Evolutionary conservation across 2,329 filamentous ascomycete genomes (phyloP).

Genomic region (Pyricularia grisea): DNA sequence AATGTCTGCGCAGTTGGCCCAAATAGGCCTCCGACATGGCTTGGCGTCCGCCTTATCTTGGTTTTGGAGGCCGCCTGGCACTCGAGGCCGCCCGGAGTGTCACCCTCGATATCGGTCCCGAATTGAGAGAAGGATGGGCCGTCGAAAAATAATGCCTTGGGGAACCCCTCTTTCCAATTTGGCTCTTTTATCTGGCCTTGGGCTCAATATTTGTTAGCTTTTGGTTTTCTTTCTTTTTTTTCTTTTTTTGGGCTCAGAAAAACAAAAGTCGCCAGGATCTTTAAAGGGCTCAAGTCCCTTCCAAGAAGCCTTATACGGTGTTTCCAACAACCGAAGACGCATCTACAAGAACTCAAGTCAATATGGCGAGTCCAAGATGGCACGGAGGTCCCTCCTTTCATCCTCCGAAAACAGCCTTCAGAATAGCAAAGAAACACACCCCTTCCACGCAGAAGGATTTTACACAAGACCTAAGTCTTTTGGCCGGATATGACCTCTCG

Average conservation of each 20-base stretch:
- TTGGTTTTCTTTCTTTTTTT: not conserved
- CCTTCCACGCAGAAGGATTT: not conserved
- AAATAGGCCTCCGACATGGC: not conserved
- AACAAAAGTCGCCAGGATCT: not conserved
- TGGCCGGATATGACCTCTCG: not conserved
- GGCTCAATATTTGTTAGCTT: not conserved
- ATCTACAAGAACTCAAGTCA: not conserved
- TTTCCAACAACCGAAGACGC: not conserved
- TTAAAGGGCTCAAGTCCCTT: not conserved
- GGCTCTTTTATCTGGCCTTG: not conserved
- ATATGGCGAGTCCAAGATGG: not conserved
- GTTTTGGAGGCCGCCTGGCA: not conserved
- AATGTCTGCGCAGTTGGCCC: not conserved
- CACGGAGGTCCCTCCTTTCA: not conserved
- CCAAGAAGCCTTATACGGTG: not conserved
- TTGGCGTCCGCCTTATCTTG: slow-evolving; percentile 6
- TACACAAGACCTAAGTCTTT: not conserved
- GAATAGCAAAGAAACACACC: not conserved
- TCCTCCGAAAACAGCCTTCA: not conserved
- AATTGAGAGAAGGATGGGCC: too few relatives aligned
- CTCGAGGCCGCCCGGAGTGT: not conserved
- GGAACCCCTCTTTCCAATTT: not conserved
- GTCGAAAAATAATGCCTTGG: too few relatives aligned
- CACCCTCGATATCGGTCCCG: not conserved
- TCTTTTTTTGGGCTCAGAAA: not conserved